Conservation (phyloP, 2,329 filamentous ascomycete genomes). For the Pestalotiopsis sp. region DNA sequence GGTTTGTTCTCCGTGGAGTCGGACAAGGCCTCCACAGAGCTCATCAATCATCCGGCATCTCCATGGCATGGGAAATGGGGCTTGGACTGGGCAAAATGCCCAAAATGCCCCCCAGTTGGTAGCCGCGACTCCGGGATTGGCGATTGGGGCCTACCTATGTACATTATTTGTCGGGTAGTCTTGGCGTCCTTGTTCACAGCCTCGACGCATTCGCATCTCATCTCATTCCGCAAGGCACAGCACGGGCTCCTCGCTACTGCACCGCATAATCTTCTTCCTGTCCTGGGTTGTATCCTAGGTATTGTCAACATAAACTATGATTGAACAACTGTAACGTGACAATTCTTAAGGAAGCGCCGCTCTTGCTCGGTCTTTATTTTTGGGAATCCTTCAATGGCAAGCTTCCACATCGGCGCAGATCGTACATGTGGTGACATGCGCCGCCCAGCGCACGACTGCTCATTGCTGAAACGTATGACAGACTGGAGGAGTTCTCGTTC, state of each 20-base stretch:
- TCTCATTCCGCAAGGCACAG: background rate
- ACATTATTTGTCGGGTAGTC: background rate
- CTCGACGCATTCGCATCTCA: conserved; percentile 6
- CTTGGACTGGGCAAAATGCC: too few relatives aligned
- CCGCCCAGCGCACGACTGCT: background rate
- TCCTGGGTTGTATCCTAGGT: background rate
- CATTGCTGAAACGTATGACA: background rate
- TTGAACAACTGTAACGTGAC: conserved; percentile 4
- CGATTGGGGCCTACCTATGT: background rate
- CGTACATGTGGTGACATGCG: background rate
- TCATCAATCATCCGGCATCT: background rate
- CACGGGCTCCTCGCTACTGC: conserved; percentile 3
- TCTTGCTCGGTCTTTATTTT: background rate
- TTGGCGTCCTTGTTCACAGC: conserved; percentile 4
- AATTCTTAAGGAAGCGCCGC: background rate
- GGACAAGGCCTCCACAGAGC: conserved; percentile 2
- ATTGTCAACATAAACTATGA: background rate
- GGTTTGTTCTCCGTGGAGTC: background rate
- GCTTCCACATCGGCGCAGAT: too few relatives aligned
- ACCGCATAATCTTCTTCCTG: background rate
- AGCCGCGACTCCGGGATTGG: background rate
- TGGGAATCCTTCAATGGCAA: background rate
- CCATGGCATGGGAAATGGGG: background rate
- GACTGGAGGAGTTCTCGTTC: background rate
- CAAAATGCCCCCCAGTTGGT: background rate